phyloP scores from a whole-genome alignment of 768 basidiomycete species.

The Tricholoma matsutake region DNA sequence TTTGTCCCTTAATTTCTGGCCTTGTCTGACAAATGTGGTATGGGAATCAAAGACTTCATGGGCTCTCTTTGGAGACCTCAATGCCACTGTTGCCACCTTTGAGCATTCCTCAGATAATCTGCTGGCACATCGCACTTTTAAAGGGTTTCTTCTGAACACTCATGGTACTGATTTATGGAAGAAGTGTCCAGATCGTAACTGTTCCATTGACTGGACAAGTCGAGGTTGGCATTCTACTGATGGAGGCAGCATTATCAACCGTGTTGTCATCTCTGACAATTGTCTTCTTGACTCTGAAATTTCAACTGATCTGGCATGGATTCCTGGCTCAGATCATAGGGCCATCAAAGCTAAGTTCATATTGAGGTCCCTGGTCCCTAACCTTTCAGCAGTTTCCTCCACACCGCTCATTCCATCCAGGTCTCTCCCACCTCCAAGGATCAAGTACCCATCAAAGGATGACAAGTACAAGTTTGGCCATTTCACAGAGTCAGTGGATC shows the following conservation, averaged over 20 bases:
- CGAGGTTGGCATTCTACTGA: background rate
- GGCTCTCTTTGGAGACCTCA: no score
- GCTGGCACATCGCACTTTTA: background rate
- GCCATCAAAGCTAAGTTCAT: background rate
- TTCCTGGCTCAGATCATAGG: conserved; percentile 6
- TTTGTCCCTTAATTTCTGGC: conserved; percentile 9
- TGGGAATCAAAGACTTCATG: background rate
- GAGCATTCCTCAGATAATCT: conserved; percentile 10
- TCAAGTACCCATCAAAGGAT: conserved; percentile 3
- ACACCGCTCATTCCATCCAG: conserved; percentile 1
- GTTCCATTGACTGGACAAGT: conserved; percentile 14
- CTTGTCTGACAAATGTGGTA: conserved; percentile 3
- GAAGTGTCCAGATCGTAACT: no score
- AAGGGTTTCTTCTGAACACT: conserved; percentile 7
- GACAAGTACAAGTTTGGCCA: background rate
- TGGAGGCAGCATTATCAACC: conserved; percentile 23
- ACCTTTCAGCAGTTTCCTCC: no score
- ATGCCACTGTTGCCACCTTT: conserved; percentile 11
- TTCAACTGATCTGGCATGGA: background rate
- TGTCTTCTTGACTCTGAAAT: conserved; percentile 5
- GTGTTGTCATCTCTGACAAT: conserved; percentile 8
- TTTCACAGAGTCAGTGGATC: conserved; percentile 2
- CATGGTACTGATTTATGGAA: conserved; percentile 13
- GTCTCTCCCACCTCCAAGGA: no score
- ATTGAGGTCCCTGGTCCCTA: background rate